phyloP scores from a whole-genome alignment of 257 asterid species.

The Gentiana macrophylla region DNA sequence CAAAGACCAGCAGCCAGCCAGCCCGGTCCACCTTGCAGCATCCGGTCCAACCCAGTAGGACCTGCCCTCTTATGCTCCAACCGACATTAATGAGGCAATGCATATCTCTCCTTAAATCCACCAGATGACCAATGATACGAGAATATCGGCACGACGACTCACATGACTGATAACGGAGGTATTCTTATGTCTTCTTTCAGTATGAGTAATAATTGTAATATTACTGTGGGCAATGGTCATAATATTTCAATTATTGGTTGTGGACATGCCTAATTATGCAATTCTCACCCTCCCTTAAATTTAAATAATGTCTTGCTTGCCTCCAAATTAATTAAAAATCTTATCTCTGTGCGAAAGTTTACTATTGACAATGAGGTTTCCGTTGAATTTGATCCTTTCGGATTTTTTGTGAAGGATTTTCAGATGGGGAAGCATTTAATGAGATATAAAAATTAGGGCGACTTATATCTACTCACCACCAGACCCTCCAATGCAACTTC shows the following conservation, averaged over 20 bases:
- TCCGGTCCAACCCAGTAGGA: too few relatives aligned
- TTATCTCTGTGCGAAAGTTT: background rate
- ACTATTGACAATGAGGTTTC: background rate
- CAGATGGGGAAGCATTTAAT: background rate
- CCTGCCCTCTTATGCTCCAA: background rate
- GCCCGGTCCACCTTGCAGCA: too few relatives aligned
- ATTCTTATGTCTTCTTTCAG: background rate
- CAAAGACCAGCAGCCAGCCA: too few relatives aligned
- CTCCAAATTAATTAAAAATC: background rate
- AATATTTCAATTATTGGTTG: background rate
- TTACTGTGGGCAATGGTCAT: background rate
- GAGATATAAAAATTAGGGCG: slow-evolving; percentile 1
- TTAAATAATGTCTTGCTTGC: background rate
- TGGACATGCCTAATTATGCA: background rate
- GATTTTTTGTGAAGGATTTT: slow-evolving; percentile 1
- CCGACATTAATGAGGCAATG: slow-evolving; percentile 2
- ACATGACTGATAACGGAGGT: slow-evolving; percentile 1
- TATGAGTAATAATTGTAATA: background rate
- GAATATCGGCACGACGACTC: slow-evolving; percentile 2
- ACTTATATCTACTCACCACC: background rate
- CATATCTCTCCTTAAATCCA: background rate
- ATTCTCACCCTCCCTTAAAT: slow-evolving; percentile 1
- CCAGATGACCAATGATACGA: background rate
- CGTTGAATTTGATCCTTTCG: background rate
- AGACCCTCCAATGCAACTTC: background rate